These are phyloP conservation scores for Vigna radiata DNA, from an alignment of 306 rosid genomes.

Conservation along the genomic window DNA sequence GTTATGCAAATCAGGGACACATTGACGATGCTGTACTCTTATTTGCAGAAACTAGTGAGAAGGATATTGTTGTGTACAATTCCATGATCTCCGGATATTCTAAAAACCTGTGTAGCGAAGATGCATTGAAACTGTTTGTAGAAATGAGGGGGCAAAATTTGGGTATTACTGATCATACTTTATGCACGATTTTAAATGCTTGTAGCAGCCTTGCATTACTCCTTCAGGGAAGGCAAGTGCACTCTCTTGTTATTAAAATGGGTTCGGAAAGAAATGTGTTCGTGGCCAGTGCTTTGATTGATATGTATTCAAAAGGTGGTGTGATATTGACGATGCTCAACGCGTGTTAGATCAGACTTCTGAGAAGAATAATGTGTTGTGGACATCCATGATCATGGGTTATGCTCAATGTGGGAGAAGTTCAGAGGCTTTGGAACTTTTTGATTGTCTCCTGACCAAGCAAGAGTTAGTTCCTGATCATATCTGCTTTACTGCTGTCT, in stretches of 20 bases:
- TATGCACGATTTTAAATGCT: slow-evolving; percentile 62
- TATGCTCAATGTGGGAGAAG: slow-evolving; percentile 69
- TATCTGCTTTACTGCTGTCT: slow-evolving; percentile 62
- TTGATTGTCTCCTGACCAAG: slow-evolving; percentile 53
- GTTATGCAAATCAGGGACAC: slow-evolving; percentile 58
- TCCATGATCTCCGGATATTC: slow-evolving; percentile 72
- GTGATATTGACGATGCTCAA: slow-evolving; percentile 59
- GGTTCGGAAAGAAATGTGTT: slow-evolving; percentile 66
- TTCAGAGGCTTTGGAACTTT: slow-evolving; percentile 65
- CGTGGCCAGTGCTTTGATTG: slow-evolving; percentile 66
- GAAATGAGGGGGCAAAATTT: slow-evolving; percentile 58
- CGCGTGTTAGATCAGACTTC: slow-evolving; percentile 54
- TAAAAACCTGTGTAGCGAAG: too few relatives aligned
- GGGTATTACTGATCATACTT: slow-evolving; percentile 62
- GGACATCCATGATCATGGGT: slow-evolving; percentile 73
- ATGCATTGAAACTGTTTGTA: too few relatives aligned
- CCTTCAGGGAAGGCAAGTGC: slow-evolving; percentile 62
- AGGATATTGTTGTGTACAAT: slow-evolving; percentile 59
- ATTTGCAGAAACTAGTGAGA: slow-evolving; percentile 54
- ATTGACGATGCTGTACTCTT: slow-evolving; percentile 52
- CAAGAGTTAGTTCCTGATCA: slow-evolving; percentile 58
- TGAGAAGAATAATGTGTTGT: slow-evolving; percentile 56
- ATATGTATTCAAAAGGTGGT: slow-evolving; percentile 78
- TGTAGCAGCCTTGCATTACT: slow-evolving; percentile 64
- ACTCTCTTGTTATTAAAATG: slow-evolving; percentile 63